Evolutionary conservation across 352 stramenopile genomes (phyloP).

Genomic region (Pythium vanterpoolii): DNA sequence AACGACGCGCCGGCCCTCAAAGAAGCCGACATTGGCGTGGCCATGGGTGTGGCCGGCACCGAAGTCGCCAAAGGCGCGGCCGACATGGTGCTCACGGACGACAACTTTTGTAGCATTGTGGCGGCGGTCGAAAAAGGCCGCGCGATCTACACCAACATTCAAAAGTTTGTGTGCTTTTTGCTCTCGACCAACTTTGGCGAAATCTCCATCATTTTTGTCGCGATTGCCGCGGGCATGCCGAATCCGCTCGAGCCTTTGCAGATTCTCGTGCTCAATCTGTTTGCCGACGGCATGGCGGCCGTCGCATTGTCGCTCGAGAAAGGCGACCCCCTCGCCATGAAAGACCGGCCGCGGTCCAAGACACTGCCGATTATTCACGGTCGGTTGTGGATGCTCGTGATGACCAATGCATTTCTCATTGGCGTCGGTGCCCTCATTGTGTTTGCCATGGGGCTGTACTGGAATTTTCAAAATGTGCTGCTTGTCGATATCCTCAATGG

Average conservation of each 20-base stretch:
- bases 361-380: constrained; percentile 50
- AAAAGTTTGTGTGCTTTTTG: constrained; percentile 98
- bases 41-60: constrained; percentile 97
- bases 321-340: constrained; percentile 65
- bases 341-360: constrained; percentile 54
- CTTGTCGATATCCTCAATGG: constrained; percentile 46
- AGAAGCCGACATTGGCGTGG: constrained; percentile 94
- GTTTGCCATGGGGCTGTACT: constrained; percentile 62
- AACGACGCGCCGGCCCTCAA: constrained; percentile 93
- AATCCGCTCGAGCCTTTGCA: constrained; percentile 94
- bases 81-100: constrained; percentile 98
- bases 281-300: constrained; percentile 92
- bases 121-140: constrained; percentile 94
- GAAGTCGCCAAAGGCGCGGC: constrained; percentile 98
- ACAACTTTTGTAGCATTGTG: constrained; percentile 99
- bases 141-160: constrained; percentile 98
- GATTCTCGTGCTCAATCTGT: constrained; percentile 98
- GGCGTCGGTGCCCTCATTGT: constrained; percentile 36
- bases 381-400: constrained; percentile 57
- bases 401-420: constrained; percentile 58
- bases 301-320: constrained; percentile 71
- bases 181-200: constrained; percentile 97
- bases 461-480: constrained; percentile 58
- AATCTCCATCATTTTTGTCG: constrained; percentile 82
- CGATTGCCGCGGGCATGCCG: constrained; percentile 52